These are phyloP conservation scores for Aspergillus quadrilineatus DNA, from an alignment of 2,329 filamentous ascomycete species.

Conservation along the genomic window DNA sequence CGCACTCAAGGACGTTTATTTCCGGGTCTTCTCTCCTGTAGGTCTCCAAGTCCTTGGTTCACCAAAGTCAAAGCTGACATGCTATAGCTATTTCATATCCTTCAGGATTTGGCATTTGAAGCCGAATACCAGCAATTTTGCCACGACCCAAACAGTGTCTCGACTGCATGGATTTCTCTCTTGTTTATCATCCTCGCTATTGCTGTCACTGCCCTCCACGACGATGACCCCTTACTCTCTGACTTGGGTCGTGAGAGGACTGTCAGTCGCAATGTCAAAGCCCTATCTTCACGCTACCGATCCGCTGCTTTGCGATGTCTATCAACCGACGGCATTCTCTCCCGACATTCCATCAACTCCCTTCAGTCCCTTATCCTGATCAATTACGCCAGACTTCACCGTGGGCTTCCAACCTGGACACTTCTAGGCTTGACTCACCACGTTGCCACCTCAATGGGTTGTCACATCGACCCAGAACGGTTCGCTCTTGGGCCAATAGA, in stretches of 20 bases:
- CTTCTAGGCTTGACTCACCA: conserved; percentile 42
- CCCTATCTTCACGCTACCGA: conserved; percentile 39
- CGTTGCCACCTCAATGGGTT: conserved; percentile 44
- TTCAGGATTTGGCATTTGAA: conserved; percentile 44
- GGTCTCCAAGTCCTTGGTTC: conserved; percentile 6
- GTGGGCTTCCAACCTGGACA: conserved; percentile 39
- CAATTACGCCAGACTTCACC: conserved; percentile 40
- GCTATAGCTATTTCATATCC: conserved; percentile 39
- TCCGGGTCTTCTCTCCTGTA: conserved; percentile 42
- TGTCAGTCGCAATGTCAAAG: conserved; percentile 37
- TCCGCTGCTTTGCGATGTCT: conserved; percentile 40
- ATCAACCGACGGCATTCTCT: conserved; percentile 40
- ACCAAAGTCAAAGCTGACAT: not conserved
- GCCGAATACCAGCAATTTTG: conserved; percentile 40
- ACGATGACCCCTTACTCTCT: conserved; percentile 36
- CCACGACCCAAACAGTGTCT: conserved; percentile 35
- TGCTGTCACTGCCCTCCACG: conserved; percentile 38
- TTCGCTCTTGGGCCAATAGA: conserved; percentile 37
- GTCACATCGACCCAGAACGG: conserved; percentile 42
- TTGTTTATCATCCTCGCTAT: conserved; percentile 42
- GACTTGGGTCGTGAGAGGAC: conserved; percentile 40
- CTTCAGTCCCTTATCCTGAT: conserved; percentile 42
- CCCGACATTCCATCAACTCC: conserved; percentile 41
- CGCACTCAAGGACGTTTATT: conserved; percentile 37
- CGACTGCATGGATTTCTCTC: conserved; percentile 40